A percentile compares a stretch with the other conserved stretches of the same genome.
These are phyloP conservation scores for Syzygium grande DNA, from an alignment of 345 rosid genomes.

Conservation along the genomic window DNA sequence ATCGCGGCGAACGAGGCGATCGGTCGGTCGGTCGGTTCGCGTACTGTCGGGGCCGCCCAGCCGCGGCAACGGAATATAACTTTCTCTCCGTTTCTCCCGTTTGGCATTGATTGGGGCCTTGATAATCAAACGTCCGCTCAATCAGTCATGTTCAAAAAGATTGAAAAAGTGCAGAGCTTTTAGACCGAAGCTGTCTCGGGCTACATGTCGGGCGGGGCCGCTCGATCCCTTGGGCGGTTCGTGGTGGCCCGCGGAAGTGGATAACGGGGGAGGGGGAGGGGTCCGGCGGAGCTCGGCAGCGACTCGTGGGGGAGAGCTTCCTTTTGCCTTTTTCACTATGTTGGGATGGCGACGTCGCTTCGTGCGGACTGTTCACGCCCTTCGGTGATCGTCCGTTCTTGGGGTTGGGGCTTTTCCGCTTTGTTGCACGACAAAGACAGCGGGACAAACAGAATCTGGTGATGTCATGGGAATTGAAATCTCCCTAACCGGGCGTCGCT, in stretches of 20 bases:
- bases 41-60: background rate
- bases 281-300: background rate
- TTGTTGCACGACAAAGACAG: background rate
- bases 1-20: background rate
- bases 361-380: background rate
- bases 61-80: background rate
- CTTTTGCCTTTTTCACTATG: background rate
- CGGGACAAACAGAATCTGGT: background rate
- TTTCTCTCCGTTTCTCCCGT: background rate
- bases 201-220: background rate
- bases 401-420: background rate
- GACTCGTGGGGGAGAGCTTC: background rate
- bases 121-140: background rate
- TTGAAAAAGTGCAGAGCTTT: background rate
- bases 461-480: background rate
- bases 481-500: background rate
- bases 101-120: background rate
- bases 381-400: background rate
- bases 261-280: background rate
- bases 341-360: background rate
- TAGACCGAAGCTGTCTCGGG: background rate
- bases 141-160: background rate
- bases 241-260: conserved; percentile 1
- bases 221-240: background rate
- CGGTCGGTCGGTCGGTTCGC: background rate